Evolutionary conservation across 768 basidiomycete species (phyloP).

Genomic region (Kwoniella heveanensis): DNA sequence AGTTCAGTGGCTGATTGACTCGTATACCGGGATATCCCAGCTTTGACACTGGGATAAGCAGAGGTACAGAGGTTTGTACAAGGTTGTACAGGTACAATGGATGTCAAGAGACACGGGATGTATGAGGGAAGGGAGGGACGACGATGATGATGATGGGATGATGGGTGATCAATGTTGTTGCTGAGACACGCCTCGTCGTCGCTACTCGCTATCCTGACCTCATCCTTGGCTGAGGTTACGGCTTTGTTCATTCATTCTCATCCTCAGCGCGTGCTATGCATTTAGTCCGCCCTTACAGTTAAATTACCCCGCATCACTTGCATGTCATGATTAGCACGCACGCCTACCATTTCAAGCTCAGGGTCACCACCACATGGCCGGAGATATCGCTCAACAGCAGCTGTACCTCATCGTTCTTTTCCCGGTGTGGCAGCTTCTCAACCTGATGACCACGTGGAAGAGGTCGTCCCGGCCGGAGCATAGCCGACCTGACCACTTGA

Average conservation of each 20-base stretch:
- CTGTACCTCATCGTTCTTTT: neutral
- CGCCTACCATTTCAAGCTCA: neutral
- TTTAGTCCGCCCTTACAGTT: neutral
- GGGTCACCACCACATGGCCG: neutral
- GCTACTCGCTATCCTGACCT: conserved; percentile 1
- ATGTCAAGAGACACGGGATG: neutral
- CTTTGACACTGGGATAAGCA: neutral
- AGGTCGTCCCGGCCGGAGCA: neutral
- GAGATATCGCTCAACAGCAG: neutral
- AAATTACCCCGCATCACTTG: neutral
- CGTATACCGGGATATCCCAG: neutral
- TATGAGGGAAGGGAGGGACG: neutral
- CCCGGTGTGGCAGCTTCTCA: neutral
- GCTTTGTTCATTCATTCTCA: neutral
- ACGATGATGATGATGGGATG: neutral
- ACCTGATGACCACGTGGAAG: neutral
- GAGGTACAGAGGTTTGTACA: conserved; percentile 3
- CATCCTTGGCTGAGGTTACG: neutral
- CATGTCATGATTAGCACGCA: neutral
- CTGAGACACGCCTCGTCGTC: neutral
- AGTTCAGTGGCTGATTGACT: neutral
- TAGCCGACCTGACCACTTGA: neutral
- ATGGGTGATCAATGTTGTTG: neutral
- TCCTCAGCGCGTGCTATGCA: neutral
- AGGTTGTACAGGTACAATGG: neutral